Conservation (phyloP, 345 rosid genomes). For the Gossypium rotundifolium region DNA sequence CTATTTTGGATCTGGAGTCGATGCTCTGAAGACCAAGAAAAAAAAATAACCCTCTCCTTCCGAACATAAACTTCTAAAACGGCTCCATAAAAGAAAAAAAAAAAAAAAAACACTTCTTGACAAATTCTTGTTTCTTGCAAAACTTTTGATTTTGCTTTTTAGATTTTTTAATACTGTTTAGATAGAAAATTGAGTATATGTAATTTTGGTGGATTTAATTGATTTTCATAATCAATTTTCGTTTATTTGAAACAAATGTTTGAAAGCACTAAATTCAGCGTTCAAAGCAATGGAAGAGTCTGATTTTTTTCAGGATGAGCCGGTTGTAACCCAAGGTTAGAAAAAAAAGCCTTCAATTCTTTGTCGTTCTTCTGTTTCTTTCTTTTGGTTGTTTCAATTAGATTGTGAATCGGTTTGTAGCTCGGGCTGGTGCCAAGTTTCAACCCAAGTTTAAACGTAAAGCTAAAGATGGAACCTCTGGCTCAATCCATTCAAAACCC, state of each 20-base stretch:
- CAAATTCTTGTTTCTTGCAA: too few species aligned
- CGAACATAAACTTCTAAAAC: too few species aligned
- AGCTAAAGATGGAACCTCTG: slow-evolving; percentile 12
- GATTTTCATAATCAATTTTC: background rate
- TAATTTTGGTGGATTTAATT: background rate
- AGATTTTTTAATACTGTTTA: too few species aligned
- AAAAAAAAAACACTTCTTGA: too few species aligned
- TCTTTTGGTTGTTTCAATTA: background rate
- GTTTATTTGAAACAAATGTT: background rate
- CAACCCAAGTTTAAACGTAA: slow-evolving; percentile 27
- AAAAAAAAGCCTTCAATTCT: background rate
- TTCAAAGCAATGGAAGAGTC: background rate
- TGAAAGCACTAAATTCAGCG: background rate
- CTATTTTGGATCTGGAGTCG: too few species aligned
- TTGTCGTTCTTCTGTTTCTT: background rate
- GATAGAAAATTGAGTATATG: background rate
- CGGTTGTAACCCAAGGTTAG: slow-evolving; percentile 30
- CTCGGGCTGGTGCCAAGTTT: slow-evolving; percentile 33
- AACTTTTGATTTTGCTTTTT: too few species aligned
- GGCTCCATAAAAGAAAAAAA: too few species aligned
- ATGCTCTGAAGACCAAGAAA: too few species aligned
- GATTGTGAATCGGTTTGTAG: slow-evolving; percentile 20
- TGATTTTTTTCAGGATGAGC: background rate
- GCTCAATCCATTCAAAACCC: background rate
- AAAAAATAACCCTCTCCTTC: too few species aligned